Conservation (phyloP, 2,329 filamentous ascomycete genomes). For the Scedosporium minutisporum region DNA sequence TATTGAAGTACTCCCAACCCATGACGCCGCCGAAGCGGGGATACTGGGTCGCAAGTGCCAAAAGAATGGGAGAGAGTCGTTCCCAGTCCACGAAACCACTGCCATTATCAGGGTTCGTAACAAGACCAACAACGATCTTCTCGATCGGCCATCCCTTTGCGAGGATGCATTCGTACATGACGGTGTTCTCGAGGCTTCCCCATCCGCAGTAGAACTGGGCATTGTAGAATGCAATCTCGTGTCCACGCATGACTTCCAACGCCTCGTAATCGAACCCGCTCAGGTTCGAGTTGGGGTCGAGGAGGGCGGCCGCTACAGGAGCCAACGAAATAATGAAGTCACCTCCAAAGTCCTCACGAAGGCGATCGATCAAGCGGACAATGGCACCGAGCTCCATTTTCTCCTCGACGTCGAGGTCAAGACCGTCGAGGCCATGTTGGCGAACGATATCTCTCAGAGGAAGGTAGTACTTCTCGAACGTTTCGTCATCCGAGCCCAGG, state of each 20-base stretch:
- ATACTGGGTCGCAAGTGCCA: conserved; percentile 37
- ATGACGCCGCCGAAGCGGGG: conserved; percentile 75
- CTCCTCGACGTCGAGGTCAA: conserved; percentile 78
- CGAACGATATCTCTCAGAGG: conserved; percentile 59
- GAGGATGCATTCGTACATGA: conserved; percentile 41
- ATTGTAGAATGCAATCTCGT: conserved; percentile 75
- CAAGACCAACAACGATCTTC: conserved; percentile 69
- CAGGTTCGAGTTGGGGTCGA: conserved; percentile 47
- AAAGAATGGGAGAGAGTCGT: conserved; percentile 33
- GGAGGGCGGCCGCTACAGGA: conserved; percentile 66
- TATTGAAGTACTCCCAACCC: conserved; percentile 95
- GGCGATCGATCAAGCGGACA: conserved; percentile 55
- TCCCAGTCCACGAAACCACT: conserved; percentile 38
- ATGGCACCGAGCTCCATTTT: conserved; percentile 57
- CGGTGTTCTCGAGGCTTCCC: conserved; percentile 44
- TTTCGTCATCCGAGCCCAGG: conserved; percentile 43
- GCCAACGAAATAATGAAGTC: conserved; percentile 71
- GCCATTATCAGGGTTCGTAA: conserved; percentile 72
- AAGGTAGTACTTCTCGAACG: conserved; percentile 65
- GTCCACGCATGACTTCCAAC: conserved; percentile 58
- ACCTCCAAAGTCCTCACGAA: conserved; percentile 59
- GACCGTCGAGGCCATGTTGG: conserved; percentile 51
- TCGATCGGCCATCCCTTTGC: conserved; percentile 60
- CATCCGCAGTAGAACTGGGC: conserved; percentile 90
- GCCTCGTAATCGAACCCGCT: conserved; percentile 74